These are phyloP conservation scores for Phalaenopsis aphrodite DNA, from an alignment of 106 monocot species.

Conservation along the genomic window DNA sequence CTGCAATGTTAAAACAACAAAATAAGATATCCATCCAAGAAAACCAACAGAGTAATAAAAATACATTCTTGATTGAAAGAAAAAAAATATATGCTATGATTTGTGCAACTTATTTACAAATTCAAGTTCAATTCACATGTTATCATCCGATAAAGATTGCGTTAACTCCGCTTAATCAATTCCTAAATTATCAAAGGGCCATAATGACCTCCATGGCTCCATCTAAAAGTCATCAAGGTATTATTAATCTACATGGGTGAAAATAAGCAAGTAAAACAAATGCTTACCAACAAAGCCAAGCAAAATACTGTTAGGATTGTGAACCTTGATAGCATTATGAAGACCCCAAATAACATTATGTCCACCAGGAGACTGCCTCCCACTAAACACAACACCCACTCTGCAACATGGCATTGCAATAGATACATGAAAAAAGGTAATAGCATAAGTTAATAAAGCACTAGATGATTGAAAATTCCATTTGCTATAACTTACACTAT, in stretches of 20 bases:
- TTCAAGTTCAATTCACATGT: not conserved
- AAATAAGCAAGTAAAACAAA: not conserved
- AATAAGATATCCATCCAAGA: not conserved
- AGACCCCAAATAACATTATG: slow-evolving; percentile 99
- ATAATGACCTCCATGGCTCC: not conserved
- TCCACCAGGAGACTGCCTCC: slow-evolving; percentile 94
- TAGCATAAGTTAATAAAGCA: not conserved
- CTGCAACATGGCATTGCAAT: slow-evolving; percentile 30
- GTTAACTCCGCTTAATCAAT: not conserved
- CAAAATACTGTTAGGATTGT: slow-evolving; percentile 61
- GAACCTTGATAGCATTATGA: slow-evolving; percentile 63
- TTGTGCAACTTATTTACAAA: not conserved
- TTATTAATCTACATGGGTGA: too few species aligned
- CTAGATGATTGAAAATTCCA: not conserved
- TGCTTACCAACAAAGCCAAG: slow-evolving; percentile 90
- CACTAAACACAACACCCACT: slow-evolving; percentile 87
- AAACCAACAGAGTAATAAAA: not conserved
- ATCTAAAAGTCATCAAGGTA: too few species aligned
- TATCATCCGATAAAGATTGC: not conserved
- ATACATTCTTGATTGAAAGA: not conserved
- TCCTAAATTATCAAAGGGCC: not conserved
- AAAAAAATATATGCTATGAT: too few species aligned
- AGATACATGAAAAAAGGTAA: not conserved
- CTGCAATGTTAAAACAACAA: not conserved
- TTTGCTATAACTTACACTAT: not conserved